A percentile compares a stretch with the other conserved stretches of the same genome.
Conservation (phyloP, 2,329 filamentous ascomycete species). For the Aspergillus sergii region DNA sequence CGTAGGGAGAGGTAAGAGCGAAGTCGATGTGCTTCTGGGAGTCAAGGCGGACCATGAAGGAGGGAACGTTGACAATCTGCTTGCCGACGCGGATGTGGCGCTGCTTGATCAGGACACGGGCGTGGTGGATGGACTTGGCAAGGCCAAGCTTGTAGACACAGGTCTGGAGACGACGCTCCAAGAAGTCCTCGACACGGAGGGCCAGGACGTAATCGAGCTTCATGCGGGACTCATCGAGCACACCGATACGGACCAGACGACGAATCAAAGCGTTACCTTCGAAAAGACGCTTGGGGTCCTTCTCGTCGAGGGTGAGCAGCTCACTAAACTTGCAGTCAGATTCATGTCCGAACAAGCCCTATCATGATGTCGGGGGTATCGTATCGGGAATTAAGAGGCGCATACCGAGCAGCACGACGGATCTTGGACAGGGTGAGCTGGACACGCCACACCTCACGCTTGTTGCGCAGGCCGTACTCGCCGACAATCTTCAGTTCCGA, state of each 20-base stretch:
- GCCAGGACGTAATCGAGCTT: slow-evolving; percentile 99
- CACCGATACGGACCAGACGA: slow-evolving; percentile 98
- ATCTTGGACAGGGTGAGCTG: slow-evolving; percentile 99
- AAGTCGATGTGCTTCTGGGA: slow-evolving; percentile 99
- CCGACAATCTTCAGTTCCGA: slow-evolving; percentile 99
- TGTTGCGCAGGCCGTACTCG: slow-evolving; percentile 99
- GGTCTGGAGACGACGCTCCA: slow-evolving; percentile 99
- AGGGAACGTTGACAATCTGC: slow-evolving; percentile 99
- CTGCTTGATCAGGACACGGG: slow-evolving; percentile 99
- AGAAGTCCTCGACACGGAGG: slow-evolving; percentile 99
- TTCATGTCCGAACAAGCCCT: neutral
- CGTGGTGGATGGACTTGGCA: slow-evolving; percentile 99
- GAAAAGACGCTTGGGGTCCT: slow-evolving; percentile 99
- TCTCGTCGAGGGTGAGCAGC: slow-evolving; percentile 99
- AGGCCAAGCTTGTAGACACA: slow-evolving; percentile 99
- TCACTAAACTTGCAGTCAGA: slow-evolving; percentile 64
- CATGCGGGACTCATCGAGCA: slow-evolving; percentile 99
- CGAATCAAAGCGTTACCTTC: slow-evolving; percentile 99
- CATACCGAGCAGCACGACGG: slow-evolving; percentile 99
- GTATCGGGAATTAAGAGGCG: slow-evolving; percentile 7
- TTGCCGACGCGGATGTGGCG: slow-evolving; percentile 99
- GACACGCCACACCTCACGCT: slow-evolving; percentile 99
- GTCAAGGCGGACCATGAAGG: slow-evolving; percentile 99
- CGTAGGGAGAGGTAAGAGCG: slow-evolving; percentile 93
- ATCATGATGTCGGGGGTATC: neutral